phyloP scores from a whole-genome alignment of 257 asterid genomes.

The Plectranthus barbatus region DNA sequence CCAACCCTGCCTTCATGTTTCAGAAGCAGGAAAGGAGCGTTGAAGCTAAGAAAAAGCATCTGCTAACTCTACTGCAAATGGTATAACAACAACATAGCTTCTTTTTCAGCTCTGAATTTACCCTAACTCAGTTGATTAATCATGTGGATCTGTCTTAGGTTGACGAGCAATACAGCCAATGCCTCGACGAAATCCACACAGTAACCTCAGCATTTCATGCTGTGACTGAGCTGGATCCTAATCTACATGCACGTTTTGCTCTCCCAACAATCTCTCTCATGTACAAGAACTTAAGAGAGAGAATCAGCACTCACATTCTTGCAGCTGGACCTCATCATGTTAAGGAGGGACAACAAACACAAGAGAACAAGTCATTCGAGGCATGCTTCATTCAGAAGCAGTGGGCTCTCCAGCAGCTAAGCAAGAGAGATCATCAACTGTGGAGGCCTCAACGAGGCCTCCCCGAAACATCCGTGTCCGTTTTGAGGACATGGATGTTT shows the following conservation, averaged over 20 bases:
- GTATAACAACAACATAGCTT: slow-evolving; percentile 18
- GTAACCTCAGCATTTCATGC: slow-evolving; percentile 70
- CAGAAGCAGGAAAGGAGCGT: slow-evolving; percentile 24
- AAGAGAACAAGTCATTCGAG: slow-evolving; percentile 39
- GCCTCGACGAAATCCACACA: slow-evolving; percentile 71
- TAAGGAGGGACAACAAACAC: slow-evolving; percentile 17
- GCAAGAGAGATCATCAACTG: slow-evolving; percentile 57
- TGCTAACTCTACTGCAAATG: slow-evolving; percentile 57
- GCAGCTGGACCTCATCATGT: slow-evolving; percentile 37
- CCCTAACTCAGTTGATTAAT: too few relatives aligned
- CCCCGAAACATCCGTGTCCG: slow-evolving; percentile 88
- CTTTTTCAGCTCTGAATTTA: background rate
- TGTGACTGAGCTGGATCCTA: slow-evolving; percentile 67
- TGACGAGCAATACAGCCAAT: slow-evolving; percentile 63
- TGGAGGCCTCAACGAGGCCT: slow-evolving; percentile 93
- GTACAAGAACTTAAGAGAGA: slow-evolving; percentile 66
- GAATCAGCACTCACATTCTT: slow-evolving; percentile 62
- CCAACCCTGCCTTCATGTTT: background rate
- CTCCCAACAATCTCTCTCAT: slow-evolving; percentile 49
- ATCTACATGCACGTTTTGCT: slow-evolving; percentile 60
- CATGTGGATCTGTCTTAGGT: slow-evolving; percentile 28
- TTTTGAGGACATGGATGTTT: slow-evolving; percentile 91
- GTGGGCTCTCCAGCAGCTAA: slow-evolving; percentile 87
- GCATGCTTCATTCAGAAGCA: slow-evolving; percentile 55
- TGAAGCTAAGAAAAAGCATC: slow-evolving; percentile 45